These are phyloP conservation scores for Amylostereum areolatum DNA, from an alignment of 1,284 basidiomycete genomes.

Conservation along the genomic window DNA sequence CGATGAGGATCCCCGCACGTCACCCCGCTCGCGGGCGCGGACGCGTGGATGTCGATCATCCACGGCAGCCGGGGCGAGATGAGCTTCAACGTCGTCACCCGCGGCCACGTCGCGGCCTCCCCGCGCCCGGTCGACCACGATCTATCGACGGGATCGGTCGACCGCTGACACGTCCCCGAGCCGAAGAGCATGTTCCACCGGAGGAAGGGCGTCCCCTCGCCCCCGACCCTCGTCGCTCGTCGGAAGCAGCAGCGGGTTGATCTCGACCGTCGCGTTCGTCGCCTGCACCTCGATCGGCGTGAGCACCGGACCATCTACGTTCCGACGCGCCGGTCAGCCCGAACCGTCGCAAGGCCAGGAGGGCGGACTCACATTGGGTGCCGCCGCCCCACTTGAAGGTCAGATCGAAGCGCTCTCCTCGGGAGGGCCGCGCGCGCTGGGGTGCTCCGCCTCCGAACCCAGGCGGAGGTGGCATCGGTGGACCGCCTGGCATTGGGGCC, in stretches of 20 bases:
- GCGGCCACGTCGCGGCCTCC: slow-evolving; percentile 72
- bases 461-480: slow-evolving; percentile 5
- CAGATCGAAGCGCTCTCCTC: slow-evolving; percentile 1
- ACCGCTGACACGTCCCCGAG: slow-evolving; percentile 54
- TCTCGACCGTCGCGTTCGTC: slow-evolving; percentile 37
- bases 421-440: slow-evolving; percentile 1
- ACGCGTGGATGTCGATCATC: slow-evolving; percentile 50
- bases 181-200: slow-evolving; percentile 73
- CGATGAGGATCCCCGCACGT: slow-evolving; percentile 71
- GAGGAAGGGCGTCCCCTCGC: slow-evolving; percentile 32
- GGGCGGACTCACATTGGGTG: slow-evolving; percentile 11
- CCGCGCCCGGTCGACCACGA: slow-evolving; percentile 65
- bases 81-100: slow-evolving; percentile 45
- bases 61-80: slow-evolving; percentile 53
- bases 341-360: not conserved
- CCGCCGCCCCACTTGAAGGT: slow-evolving; percentile 9
- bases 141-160: slow-evolving; percentile 46
- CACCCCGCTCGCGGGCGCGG: slow-evolving; percentile 46
- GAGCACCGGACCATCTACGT: slow-evolving; percentile 64
- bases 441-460: slow-evolving; percentile 9
- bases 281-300: slow-evolving; percentile 50
- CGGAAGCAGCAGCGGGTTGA: slow-evolving; percentile 60
- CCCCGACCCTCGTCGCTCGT: slow-evolving; percentile 26
- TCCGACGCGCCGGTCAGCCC: not conserved
- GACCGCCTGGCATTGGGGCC: not conserved